Evolutionary conservation across 129 eudicot genomes (phyloP).

Genomic region (Escallonia rubra): DNA sequence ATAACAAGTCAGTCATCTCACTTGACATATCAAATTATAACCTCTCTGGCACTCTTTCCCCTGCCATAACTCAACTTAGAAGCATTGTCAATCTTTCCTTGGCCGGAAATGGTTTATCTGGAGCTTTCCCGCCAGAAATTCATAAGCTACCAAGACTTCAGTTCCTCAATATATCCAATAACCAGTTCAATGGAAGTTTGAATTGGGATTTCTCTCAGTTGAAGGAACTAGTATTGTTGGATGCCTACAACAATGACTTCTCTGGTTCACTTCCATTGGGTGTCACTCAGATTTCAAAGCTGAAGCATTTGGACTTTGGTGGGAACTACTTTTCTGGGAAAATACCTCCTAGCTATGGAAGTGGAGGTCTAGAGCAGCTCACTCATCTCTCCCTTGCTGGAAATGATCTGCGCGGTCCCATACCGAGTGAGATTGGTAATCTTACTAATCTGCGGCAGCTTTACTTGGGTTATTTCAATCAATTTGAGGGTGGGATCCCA

Average conservation of each 20-base stretch:
- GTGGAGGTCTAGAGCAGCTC: conserved; percentile 23
- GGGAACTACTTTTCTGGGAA: conserved; percentile 65
- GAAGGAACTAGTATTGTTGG: conserved; percentile 36
- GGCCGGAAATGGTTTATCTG: conserved; percentile 48
- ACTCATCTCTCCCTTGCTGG: conserved; percentile 52
- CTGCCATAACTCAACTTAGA: conserved; percentile 33
- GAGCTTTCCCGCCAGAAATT: conserved; percentile 29
- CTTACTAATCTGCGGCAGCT: conserved; percentile 44
- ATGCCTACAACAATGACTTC: conserved; percentile 57
- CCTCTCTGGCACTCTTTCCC: conserved; percentile 56
- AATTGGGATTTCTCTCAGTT: conserved; percentile 35
- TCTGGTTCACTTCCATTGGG: conserved; percentile 50
- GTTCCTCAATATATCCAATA: conserved; percentile 54
- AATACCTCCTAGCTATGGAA: conserved; percentile 47
- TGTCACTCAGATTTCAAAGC: conserved; percentile 22
- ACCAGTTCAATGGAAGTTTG: conserved; percentile 47
- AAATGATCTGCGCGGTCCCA: conserved; percentile 46
- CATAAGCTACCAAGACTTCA: conserved; percentile 27
- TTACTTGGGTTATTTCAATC: conserved; percentile 51
- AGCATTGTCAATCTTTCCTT: conserved; percentile 30
- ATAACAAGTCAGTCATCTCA: conserved; percentile 17
- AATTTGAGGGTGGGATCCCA: conserved; percentile 62
- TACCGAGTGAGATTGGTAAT: conserved; percentile 54
- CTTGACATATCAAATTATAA: conserved; percentile 55
- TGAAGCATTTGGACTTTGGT: conserved; percentile 50